Evolutionary conservation across 208 protist genomes (phyloP), one percentile per base, ranked within the genome.

Genomic region (Crithidia fasciculata): DNA sequence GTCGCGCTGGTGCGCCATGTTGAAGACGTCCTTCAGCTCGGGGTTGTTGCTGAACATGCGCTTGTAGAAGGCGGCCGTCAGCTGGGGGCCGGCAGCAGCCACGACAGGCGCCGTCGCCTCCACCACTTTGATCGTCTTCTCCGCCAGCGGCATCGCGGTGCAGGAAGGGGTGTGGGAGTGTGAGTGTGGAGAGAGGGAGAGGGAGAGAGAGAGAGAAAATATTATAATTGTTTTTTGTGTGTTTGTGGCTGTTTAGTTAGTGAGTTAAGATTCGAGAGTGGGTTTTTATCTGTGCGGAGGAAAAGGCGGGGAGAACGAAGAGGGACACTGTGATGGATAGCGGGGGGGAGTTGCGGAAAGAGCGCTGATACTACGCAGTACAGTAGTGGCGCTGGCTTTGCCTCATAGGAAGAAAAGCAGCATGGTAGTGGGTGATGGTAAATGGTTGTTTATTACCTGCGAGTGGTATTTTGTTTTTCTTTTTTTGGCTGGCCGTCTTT

Each of bases 1-100:
- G 64, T 74, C 60, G 47, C 50, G 63, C 74, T 84, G 80, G 55
- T 84, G 80, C 54, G 80, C 74, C 49, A 81, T 74, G 72, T 81
- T 84, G 75, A 84, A 84, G 57, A 84, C 49, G 57, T 84, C 75
- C 61, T 84, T 84, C 62, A 84, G 63, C 80, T 84, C 80, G 9
- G 74, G 73, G 70, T 84, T 73, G 80, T 73, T 63, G 47, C 6
- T 57, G 47, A 84, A 57, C 80, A 84, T 84, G 70, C 80, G 80
- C 67, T 84, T 44, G 74, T 84, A 84, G 74, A 84, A 84, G 61
- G 69, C 65, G 3, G 63, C 58, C 12, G 71, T 81, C 13, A 84
- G 74, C 45, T 69, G 43, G 5, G 74, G 69, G 43, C 80, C 80
- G 16, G 63, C 73, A 37, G 69, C 72, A 9, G 80, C 80, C 70